These are phyloP conservation scores for Podochytrium sp. DNA, from an alignment of 192 early-diverging fungal genomes.

Conservation along the genomic window DNA sequence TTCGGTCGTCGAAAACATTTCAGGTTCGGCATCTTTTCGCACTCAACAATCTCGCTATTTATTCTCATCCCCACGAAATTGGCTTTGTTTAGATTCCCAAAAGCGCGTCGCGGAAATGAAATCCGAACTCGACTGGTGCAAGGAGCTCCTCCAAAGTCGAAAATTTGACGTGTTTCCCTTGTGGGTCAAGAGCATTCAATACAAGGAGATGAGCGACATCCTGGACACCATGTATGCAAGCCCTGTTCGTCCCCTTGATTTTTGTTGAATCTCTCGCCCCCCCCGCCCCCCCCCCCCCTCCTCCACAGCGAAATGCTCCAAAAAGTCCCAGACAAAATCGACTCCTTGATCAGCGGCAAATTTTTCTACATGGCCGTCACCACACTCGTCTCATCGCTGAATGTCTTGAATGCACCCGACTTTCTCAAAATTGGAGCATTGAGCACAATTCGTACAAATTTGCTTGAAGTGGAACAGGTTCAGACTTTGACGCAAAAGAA, in stretches of 20 bases:
- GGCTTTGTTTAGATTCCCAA: slow-evolving; percentile 40
- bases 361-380: slow-evolving; percentile 56
- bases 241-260: slow-evolving; percentile 18
- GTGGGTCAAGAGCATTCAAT: slow-evolving; percentile 63
- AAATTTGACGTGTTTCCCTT: slow-evolving; percentile 63
- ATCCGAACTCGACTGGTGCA: slow-evolving; percentile 46
- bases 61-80: neutral
- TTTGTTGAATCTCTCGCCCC: slow-evolving; percentile 5
- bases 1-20: slow-evolving; percentile 58
- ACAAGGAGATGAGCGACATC: slow-evolving; percentile 64
- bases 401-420: slow-evolving; percentile 43
- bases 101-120: slow-evolving; percentile 47
- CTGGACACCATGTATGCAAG: slow-evolving; percentile 56
- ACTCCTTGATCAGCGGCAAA: slow-evolving; percentile 51
- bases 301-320: slow-evolving; percentile 54
- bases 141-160: slow-evolving; percentile 60
- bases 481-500: too few species aligned
- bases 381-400: slow-evolving; percentile 39
- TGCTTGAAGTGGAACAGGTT: slow-evolving; percentile 47
- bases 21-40: too few species aligned
- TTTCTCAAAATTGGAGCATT: slow-evolving; percentile 59
- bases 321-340: slow-evolving; percentile 48
- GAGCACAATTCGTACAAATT: slow-evolving; percentile 41
- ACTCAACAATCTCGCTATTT: slow-evolving; percentile 20
- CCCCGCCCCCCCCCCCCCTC: neutral